Conservation (phyloP, 441 rosid genomes). For the Arabidopsis lyrata region DNA sequence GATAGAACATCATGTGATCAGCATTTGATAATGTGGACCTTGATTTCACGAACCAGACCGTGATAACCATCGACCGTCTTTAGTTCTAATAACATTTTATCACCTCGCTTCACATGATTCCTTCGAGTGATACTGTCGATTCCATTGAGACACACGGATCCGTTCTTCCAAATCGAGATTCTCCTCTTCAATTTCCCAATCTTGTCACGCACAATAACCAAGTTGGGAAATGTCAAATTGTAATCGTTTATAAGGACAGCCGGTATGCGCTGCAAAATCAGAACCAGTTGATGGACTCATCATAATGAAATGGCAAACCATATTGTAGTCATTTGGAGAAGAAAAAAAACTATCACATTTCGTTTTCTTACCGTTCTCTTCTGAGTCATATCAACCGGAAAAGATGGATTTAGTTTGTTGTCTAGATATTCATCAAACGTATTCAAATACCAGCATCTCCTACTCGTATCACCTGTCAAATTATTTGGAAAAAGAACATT, state of each 20-base stretch:
- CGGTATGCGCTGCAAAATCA: conserved; percentile 9
- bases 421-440: neutral
- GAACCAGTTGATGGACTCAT: neutral
- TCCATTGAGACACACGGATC: neutral
- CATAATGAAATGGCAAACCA: neutral
- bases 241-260: conserved; percentile 5
- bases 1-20: neutral
- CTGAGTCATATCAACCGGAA: neutral
- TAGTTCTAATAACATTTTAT: neutral
- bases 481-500: neutral
- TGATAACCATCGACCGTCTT: neutral
- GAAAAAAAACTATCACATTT: neutral
- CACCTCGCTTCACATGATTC: conserved; percentile 5
- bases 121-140: neutral
- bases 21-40: conserved; percentile 6
- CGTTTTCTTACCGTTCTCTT: neutral
- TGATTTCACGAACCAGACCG: neutral
- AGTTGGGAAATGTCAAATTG: neutral
- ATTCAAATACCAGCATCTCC: neutral
- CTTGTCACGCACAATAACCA: conserved; percentile 2
- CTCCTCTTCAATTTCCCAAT: conserved; percentile 1
- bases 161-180: conserved; percentile 3
- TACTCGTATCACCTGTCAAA: neutral
- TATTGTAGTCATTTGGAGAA: neutral
- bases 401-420: conserved; percentile 2